Evolutionary conservation across 2,329 filamentous ascomycete species (phyloP), one percentile per base, ranked within the genome.

Genomic region (Ceratocystis albifundus): DNA sequence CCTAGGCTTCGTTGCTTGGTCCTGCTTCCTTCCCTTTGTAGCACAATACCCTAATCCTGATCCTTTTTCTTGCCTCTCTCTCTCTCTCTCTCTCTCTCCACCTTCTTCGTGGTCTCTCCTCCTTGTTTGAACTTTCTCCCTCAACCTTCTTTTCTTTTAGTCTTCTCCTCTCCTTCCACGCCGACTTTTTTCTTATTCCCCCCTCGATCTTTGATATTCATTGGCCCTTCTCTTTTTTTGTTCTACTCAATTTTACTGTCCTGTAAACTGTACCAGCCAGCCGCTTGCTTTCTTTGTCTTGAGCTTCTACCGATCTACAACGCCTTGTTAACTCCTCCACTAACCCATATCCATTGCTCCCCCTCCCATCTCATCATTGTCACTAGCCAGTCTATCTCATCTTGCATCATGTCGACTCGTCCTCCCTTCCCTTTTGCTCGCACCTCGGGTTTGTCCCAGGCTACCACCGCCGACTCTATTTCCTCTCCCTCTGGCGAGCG

Each of bases 401-500:
- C 67, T 30, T 71, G 20, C 78, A 76, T 57, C 72, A 86, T 86
- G 83, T 78, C 83, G 62, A 71, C 77, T 64, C 80, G 81, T 74
- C 83, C 83, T 45, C 77, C 79, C 66, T 78, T 86, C 74, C 82
- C 86, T 73, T 87, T 84, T 55, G 79, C 82, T 70, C 83, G 82
- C 73, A 81, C 89, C 68, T 84, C 87, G 41, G 78, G 79, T 67
- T 80, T 87, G 68, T 82, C 83, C 67, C 80, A 86, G 73, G 79
- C 80, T 74, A 79, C 81, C 70, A 80, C 83, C 69, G 77, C 82
- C 61, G 84, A 83, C 73, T 85, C 83, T 53, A 78, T 80, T 36
- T 81, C 80, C 68, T 89, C 88, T 8, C 88, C 88, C 30, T 87
- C 88, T 66, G 84, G 86, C 72, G 82, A 85, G 75, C 86, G 88